These are phyloP conservation scores for Monilinia fructicola DNA, from an alignment of 2,329 filamentous ascomycete genomes.

Conservation along the genomic window DNA sequence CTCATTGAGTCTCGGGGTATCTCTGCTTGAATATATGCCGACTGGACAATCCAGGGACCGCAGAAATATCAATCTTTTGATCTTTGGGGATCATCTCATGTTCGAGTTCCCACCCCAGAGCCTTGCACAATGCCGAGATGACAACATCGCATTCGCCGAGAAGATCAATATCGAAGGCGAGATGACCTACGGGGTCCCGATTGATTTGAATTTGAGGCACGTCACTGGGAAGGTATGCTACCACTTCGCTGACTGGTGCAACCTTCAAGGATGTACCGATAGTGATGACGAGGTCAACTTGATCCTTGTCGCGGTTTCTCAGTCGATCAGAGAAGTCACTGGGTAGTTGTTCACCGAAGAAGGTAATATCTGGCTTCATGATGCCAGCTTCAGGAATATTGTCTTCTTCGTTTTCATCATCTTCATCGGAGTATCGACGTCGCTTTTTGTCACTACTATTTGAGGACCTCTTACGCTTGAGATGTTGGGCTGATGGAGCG, in stretches of 20 bases:
- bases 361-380: slow-evolving; percentile 98
- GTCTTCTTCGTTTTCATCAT: slow-evolving; percentile 52
- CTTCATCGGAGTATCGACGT: slow-evolving; percentile 32
- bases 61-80: slow-evolving; percentile 58
- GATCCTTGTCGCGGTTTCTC: slow-evolving; percentile 74
- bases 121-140: slow-evolving; percentile 79
- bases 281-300: slow-evolving; percentile 86
- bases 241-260: slow-evolving; percentile 89
- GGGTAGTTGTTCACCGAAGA: slow-evolving; percentile 90
- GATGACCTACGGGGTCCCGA: slow-evolving; percentile 78
- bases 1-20: neutral
- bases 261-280: slow-evolving; percentile 97
- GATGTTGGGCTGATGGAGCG: slow-evolving; percentile 50
- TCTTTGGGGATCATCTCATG: slow-evolving; percentile 80
- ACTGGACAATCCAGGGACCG: slow-evolving; percentile 49
- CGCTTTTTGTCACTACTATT: slow-evolving; percentile 51
- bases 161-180: slow-evolving; percentile 94
- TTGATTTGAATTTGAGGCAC: slow-evolving; percentile 91
- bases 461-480: slow-evolving; percentile 55
- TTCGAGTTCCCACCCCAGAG: slow-evolving; percentile 74
- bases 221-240: slow-evolving; percentile 72
- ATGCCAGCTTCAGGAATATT: slow-evolving; percentile 69
- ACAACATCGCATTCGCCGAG: slow-evolving; percentile 94
- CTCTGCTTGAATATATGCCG: slow-evolving; percentile 46
- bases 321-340: slow-evolving; percentile 79